phyloP scores from a whole-genome alignment of 2,329 filamentous ascomycete species.

The Fusarium incarnatum region DNA sequence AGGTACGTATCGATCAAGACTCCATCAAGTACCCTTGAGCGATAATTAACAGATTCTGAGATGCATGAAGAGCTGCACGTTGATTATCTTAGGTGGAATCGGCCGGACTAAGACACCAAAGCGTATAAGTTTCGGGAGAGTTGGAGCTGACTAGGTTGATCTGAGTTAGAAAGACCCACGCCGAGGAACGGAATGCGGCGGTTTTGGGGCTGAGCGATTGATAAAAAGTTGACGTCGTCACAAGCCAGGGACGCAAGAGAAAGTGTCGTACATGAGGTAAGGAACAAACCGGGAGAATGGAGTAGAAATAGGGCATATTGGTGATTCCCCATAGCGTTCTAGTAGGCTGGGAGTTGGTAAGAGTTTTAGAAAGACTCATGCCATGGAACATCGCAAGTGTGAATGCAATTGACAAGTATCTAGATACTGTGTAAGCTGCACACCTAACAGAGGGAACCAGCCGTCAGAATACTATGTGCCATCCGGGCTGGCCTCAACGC shows the following conservation, averaged over 20 bases:
- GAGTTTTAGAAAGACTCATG: background rate
- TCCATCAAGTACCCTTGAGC: slow-evolving; percentile 10
- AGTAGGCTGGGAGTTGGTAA: background rate
- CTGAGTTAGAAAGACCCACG: slow-evolving; percentile 44
- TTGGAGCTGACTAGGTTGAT: slow-evolving; percentile 39
- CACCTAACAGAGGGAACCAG: background rate
- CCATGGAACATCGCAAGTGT: background rate
- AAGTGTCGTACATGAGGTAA: slow-evolving; percentile 26
- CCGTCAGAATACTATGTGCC: background rate
- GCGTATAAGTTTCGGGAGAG: slow-evolving; percentile 29
- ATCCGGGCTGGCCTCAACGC: background rate
- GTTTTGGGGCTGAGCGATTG: slow-evolving; percentile 26
- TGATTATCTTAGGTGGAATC: slow-evolving; percentile 46
- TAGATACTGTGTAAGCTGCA: background rate
- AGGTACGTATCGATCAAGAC: slow-evolving; percentile 8
- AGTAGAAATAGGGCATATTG: slow-evolving; percentile 9
- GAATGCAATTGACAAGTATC: too few species aligned
- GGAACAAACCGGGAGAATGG: slow-evolving; percentile 42
- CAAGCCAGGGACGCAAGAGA: slow-evolving; percentile 12
- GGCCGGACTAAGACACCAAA: slow-evolving; percentile 27
- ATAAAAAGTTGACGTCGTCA: slow-evolving; percentile 37
- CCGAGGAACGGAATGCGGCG: slow-evolving; percentile 41
- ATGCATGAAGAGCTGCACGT: slow-evolving; percentile 44
- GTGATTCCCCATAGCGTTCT: slow-evolving; percentile 28
- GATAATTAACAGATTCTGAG: slow-evolving; percentile 35